phyloP scores from a whole-genome alignment of 129 eudicot genomes.

The Tagetes patula region DNA sequence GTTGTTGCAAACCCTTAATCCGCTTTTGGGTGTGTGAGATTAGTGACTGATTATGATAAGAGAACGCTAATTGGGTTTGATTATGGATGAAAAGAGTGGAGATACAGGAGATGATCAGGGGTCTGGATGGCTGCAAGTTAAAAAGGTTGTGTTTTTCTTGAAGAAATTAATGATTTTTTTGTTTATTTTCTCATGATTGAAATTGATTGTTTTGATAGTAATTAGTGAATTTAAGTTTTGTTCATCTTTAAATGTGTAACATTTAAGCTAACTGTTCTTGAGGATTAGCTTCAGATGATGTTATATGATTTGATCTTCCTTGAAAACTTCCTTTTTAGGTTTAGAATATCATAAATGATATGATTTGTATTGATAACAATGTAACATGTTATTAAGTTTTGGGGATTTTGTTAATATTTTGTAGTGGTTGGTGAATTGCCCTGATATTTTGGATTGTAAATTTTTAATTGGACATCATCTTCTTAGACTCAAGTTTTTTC shows the following conservation, averaged over 20 bases:
- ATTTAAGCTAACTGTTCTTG: conserved; percentile 17
- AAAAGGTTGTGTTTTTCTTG: conserved; percentile 54
- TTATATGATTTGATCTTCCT: conserved; percentile 10
- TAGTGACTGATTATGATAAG: conserved; percentile 25
- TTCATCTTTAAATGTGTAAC: conserved; percentile 1
- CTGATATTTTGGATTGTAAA: neutral
- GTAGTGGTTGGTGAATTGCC: conserved; percentile 10
- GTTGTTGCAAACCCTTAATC: conserved; percentile 1
- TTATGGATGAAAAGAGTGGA: conserved; percentile 52
- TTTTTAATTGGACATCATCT: neutral
- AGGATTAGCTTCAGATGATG: conserved; percentile 9
- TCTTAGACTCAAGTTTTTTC: conserved; percentile 3
- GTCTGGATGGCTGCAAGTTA: conserved; percentile 96
- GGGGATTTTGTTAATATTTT: neutral
- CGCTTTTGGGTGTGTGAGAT: neutral
- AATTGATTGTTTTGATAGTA: neutral
- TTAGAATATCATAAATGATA: neutral
- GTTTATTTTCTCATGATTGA: conserved; percentile 5
- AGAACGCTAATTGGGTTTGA: conserved; percentile 23
- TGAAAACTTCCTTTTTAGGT: conserved; percentile 12
- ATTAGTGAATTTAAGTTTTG: conserved; percentile 12
- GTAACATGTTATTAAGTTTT: conserved; percentile 15
- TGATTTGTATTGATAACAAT: neutral
- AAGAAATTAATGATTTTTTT: conserved; percentile 5
- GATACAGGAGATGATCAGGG: conserved; percentile 70